A percentile compares a stretch with the other conserved stretches of the same genome.
phyloP scores from a whole-genome alignment of 192 early-diverging fungal genomes.

The Podochytrium sp. region DNA sequence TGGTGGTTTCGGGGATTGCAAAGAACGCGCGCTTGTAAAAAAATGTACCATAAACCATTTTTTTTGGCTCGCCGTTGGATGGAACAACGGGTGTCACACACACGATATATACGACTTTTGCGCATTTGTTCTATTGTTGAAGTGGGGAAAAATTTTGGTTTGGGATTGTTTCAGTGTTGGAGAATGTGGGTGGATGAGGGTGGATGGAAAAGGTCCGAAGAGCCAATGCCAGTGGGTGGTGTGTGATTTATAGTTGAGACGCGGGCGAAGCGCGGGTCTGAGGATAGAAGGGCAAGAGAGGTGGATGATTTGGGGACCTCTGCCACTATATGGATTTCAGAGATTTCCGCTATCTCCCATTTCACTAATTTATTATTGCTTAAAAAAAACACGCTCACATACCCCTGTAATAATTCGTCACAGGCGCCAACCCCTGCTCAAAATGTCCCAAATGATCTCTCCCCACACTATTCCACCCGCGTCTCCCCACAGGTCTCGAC shows the following conservation, averaged over 20 bases:
- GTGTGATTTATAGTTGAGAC: constrained; percentile 6
- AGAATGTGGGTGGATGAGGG: constrained; percentile 37
- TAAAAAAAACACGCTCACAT: no score
- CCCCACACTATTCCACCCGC: constrained; percentile 29
- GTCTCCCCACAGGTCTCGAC: constrained; percentile 20
- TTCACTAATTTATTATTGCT: no score
- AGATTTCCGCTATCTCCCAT: no score
- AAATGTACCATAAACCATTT: no score
- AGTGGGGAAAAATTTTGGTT: no score
- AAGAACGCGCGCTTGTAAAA: no score
- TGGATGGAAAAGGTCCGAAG: constrained; percentile 53
- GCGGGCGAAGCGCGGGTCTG: constrained; percentile 2
- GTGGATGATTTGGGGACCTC: neutral
- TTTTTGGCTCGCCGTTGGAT: no score
- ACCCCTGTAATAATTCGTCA: constrained; percentile 29
- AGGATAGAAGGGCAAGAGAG: constrained; percentile 4
- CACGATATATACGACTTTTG: no score
- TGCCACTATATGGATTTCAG: no score
- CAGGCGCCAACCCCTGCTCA: constrained; percentile 17
- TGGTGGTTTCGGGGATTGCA: constrained; percentile 28
- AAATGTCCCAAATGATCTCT: constrained; percentile 30
- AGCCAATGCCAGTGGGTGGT: constrained; percentile 40
- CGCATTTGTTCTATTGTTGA: no score
- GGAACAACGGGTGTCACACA: no score
- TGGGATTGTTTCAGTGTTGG: constrained; percentile 48